Conservation (phyloP, 2,329 filamentous ascomycete genomes). For the Ophiostoma tasmaniense region DNA sequence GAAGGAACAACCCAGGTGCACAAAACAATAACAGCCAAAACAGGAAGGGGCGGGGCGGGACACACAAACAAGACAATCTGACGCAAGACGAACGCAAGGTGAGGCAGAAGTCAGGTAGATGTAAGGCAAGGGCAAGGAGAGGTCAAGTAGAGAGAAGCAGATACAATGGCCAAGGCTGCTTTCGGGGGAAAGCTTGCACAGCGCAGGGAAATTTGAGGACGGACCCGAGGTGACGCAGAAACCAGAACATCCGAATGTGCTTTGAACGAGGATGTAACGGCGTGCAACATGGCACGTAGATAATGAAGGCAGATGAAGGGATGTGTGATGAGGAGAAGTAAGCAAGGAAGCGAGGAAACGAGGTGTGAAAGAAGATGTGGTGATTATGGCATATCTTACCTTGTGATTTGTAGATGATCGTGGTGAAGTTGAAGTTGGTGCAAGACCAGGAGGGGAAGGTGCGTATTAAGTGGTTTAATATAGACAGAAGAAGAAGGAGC, state of each 20-base stretch:
- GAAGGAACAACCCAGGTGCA: slow-evolving; percentile 16
- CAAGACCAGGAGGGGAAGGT: background rate
- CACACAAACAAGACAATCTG: slow-evolving; percentile 7
- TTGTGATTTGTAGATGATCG: background rate
- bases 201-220: slow-evolving; percentile 14
- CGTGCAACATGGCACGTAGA: background rate
- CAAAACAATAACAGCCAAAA: slow-evolving; percentile 14
- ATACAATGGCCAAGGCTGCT: background rate
- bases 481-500: background rate
- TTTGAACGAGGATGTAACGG: slow-evolving; percentile 4
- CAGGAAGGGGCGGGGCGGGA: slow-evolving; percentile 14
- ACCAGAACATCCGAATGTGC: slow-evolving; percentile 10
- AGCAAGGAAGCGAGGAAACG: background rate
- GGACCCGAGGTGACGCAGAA: slow-evolving; percentile 16
- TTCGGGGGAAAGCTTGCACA: background rate
- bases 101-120: slow-evolving; percentile 4
- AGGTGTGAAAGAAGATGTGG: background rate
- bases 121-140: background rate
- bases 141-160: background rate
- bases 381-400: background rate
- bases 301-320: background rate
- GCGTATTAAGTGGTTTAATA: background rate
- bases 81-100: slow-evolving; percentile 9
- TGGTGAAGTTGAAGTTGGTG: background rate
- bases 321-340: background rate